Base-by-base conservation (phyloP, 177 flowering plant species). In the Telopea speciosissima region DNA sequence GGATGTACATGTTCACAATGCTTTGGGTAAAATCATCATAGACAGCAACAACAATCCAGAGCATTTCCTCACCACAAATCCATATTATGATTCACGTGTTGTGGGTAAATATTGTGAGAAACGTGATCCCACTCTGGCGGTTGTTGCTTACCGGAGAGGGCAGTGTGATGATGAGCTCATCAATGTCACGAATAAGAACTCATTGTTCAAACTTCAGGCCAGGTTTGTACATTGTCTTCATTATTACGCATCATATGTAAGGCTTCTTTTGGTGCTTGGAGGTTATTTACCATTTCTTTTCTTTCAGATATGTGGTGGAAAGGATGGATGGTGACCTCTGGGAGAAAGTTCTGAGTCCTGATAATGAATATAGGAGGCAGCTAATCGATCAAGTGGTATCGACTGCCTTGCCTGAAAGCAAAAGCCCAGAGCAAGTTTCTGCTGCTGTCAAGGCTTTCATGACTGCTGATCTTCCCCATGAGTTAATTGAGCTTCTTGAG, bases 391-490 rank as follows among this genome's bases (percentile, higher is more conserved):
- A 90, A 81, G 93, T 90, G 75, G 96, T 90, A 21, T 89, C 93
- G 21, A 90, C 93, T 71, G 96, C 93, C 73, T 77, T 90, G 83
- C 96, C 96, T 45, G 96, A 90, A 74, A 89, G 91, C 88, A 89
- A 89, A 83, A 89, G 91, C 72, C 93, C 93, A 21, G 93, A 90
- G 68, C 93, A 90, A 79, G 96, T 90, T 70, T 90, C 96, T 76
- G 93, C 89, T 10, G 90, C 96, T 72, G 96, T 90, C 70, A 89
- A 89, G 68, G 90, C 96, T 64, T 90, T 90, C 74, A 89, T 89
- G 93, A 87, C 93, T 33, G 93, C 96, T 70, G 96, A 90, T 77
- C 85, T 90, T 24, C 96, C 96, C n/a, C 93, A 89, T 78, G 93
- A 90, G 72, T 76, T 90, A 1, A 89, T 90, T 76, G 91, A 90